A percentile compares a stretch with the other conserved stretches of the same genome.
Evolutionary conservation across 176 grass and related monocot species (phyloP).

Genomic region (Carex parvula): DNA sequence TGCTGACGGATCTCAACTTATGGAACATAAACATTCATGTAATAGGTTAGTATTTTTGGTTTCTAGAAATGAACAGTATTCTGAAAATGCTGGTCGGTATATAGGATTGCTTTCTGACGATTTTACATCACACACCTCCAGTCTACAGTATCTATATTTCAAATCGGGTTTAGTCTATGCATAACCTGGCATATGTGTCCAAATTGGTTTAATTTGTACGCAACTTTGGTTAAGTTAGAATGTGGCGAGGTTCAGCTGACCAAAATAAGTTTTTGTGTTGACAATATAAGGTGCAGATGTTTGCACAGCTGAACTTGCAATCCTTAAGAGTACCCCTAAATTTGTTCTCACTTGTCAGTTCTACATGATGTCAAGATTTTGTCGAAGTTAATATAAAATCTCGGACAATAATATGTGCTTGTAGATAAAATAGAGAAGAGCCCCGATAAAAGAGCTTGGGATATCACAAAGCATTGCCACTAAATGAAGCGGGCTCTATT

Average conservation of each 20-base stretch:
- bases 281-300: neutral
- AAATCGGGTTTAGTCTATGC: neutral
- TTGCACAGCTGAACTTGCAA: conserved; percentile 3
- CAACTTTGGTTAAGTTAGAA: neutral
- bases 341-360: neutral
- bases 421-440: conserved; percentile 68
- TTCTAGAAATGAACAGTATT: neutral
- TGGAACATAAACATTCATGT: conserved; percentile 85
- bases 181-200: neutral
- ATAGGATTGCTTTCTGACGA: neutral
- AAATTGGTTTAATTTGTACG: neutral
- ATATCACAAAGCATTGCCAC: conserved; percentile 63
- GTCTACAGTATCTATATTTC: neutral
- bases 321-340: neutral
- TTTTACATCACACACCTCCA: neutral
- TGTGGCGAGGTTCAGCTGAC: neutral
- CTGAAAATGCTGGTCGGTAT: neutral
- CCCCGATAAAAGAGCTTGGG: conserved; percentile 48
- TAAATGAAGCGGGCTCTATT: conserved; percentile 51
- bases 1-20: conserved; percentile 56
- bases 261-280: neutral
- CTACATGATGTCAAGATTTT: neutral
- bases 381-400: neutral
- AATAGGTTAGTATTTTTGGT: conserved; percentile 58
- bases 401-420: neutral